Percentiles rank a stretch among this genome's conserved stretches.
Evolutionary conservation across 1,284 basidiomycete species (phyloP).

Genomic region (Testicularia cyperi): DNA sequence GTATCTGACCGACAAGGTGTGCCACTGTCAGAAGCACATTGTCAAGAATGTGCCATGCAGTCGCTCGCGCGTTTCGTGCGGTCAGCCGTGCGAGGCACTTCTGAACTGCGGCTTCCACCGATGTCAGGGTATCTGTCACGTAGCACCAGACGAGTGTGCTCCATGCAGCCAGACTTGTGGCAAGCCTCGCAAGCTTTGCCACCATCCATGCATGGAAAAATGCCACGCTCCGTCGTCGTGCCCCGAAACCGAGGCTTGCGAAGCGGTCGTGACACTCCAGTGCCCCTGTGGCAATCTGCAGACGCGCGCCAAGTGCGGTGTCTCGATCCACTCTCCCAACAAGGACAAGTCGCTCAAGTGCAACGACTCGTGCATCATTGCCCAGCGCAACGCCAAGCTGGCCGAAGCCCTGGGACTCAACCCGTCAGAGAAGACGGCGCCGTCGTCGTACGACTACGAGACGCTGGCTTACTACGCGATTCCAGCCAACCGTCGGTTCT

Average conservation of each 20-base stretch:
- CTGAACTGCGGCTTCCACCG: constrained; percentile 55
- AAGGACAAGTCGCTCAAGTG: constrained; percentile 49
- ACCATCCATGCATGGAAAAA: constrained; percentile 48
- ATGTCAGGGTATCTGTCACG: constrained; percentile 52
- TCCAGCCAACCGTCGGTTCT: constrained; percentile 39
- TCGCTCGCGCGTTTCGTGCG: constrained; percentile 49
- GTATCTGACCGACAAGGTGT: constrained; percentile 50
- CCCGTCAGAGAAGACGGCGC: constrained; percentile 30
- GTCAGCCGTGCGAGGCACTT: constrained; percentile 44
- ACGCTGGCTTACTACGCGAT: constrained; percentile 45
- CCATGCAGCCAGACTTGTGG: constrained; percentile 53
- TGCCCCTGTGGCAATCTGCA: constrained; percentile 56
- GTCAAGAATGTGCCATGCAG: constrained; percentile 56
- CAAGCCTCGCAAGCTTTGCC: constrained; percentile 49
- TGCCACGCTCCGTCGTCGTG: constrained; percentile 57
- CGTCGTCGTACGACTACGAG: constrained; percentile 32
- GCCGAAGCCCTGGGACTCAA: constrained; percentile 57
- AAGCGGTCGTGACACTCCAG: constrained; percentile 47
- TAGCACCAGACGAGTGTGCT: constrained; percentile 42
- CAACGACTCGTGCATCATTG: constrained; percentile 53
- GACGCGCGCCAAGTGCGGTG: constrained; percentile 41
- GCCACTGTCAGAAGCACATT: constrained; percentile 53
- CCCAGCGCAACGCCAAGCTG: constrained; percentile 56
- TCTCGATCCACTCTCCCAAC: constrained; percentile 34
- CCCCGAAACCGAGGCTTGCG: constrained; percentile 49